Evolutionary conservation across 371 early-diverging fungal genomes (phyloP), one percentile per base, ranked within the genome.

Genomic region (Lichtheimia ramosa): DNA sequence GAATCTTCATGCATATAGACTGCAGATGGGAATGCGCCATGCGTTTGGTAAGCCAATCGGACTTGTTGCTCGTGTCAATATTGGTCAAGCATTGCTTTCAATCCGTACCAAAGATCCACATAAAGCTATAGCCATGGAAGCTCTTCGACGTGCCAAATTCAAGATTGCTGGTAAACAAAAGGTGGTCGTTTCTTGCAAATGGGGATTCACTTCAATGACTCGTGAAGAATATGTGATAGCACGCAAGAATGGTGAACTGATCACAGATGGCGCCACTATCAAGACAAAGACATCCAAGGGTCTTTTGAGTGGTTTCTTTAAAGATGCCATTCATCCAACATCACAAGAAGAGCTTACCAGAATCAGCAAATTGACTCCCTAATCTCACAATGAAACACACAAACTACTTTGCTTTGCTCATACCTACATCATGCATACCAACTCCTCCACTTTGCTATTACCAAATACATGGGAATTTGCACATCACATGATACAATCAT

Each of bases 1-100:
- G 3, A 27, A 27, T 27, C 27, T 10, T 34, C 10, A 34, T 34
- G 34, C 34, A 34, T 34, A 86, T 34, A 86, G 99, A 84, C 91
- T 99, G 72, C 99, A 99, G 86, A 95, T 94, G 66, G 99, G 99
- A 89, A 99, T 99, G 99, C 95, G 99, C 86, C 98, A 98, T 82
- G 98, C 99, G 69, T 99, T 90, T 79, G 99, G 99, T 74, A 99
- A 99, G 92, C 99, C 99, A 70, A 88, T 91, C 66, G 99, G 99
- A 74, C 87, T 90, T 64, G 99, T 95, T 64, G 99, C 99, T 64
- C 95, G 99, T 84, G 99, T 99, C 78, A 86, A 96, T 87, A 97
- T 99, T 86, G 98, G 98, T 43, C 99, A 99, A 88, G 86, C 95
- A 63, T 89, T 99, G 73, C 85, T 99, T 73, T 96, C 96, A 65